phyloP scores from a whole-genome alignment of 805 yeast genomes.

The Yarrowia yakushimensis region DNA sequence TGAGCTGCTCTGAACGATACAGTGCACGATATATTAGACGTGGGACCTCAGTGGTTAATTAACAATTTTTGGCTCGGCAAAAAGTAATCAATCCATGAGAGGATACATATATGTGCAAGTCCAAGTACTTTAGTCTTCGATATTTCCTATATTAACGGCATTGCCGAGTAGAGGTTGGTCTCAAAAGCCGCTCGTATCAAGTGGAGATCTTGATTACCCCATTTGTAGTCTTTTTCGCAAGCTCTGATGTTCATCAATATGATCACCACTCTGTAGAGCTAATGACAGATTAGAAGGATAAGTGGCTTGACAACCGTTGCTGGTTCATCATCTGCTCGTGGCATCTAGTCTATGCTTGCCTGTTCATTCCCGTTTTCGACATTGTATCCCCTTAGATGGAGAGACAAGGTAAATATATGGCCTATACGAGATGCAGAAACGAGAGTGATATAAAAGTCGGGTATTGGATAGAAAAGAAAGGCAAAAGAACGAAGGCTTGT shows the following conservation, averaged over 20 bases:
- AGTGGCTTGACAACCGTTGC: neutral
- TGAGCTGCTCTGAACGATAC: neutral
- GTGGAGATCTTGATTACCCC: no score
- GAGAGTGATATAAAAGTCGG: no score
- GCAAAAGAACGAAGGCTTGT: no score
- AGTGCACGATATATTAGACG: neutral
- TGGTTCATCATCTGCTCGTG: neutral
- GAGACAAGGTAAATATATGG: no score
- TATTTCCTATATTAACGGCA: neutral
- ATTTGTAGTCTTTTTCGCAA: no score
- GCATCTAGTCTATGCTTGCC: neutral
- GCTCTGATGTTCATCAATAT: neutral
- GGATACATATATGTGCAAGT: neutral
- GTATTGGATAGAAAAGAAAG: no score
- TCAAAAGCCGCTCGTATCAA: no score
- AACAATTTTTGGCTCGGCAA: neutral
- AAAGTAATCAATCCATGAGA: neutral
- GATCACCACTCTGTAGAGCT: constrained; percentile 8
- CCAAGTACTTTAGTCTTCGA: neutral
- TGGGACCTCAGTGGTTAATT: no score
- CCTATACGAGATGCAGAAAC: no score
- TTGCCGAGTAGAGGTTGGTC: no score
- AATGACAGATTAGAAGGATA: neutral
- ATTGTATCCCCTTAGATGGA: no score
- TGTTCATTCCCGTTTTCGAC: neutral